A percentile compares a stretch with the other conserved stretches of the same genome.
These are phyloP conservation scores for Colletotrichum liaoningense DNA, from an alignment of 2,329 filamentous ascomycete genomes.

Conservation along the genomic window DNA sequence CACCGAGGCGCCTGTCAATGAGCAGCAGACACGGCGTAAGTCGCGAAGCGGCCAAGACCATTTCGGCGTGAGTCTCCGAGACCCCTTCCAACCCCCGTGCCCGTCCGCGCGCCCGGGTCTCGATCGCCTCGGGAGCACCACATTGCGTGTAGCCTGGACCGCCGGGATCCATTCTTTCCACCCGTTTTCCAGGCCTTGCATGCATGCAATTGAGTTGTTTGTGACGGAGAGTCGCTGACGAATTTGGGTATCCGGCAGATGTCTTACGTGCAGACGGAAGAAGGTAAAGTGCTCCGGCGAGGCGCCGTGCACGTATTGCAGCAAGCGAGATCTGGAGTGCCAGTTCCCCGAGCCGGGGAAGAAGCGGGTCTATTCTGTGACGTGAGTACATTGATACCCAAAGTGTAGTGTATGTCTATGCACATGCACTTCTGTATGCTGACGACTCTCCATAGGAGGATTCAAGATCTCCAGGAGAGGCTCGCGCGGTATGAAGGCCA, in stretches of 20 bases:
- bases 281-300: constrained; percentile 36
- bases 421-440: not conserved
- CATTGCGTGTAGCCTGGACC: not conserved
- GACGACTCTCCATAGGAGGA: constrained; percentile 10
- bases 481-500: constrained; percentile 36
- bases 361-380: constrained; percentile 33
- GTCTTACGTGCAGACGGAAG: constrained; percentile 32
- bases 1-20: not conserved
- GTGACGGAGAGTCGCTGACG: not conserved
- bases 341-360: constrained; percentile 24
- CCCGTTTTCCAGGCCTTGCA: too few relatives aligned
- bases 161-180: not conserved
- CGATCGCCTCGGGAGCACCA: not conserved
- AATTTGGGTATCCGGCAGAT: constrained; percentile 1
- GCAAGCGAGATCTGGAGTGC: constrained; percentile 20
- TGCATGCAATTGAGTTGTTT: not conserved
- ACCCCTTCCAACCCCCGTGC: not conserved
- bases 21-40: constrained; percentile 1
- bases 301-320: constrained; percentile 33
- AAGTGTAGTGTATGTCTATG: too few relatives aligned
- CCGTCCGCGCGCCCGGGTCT: not conserved
- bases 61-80: constrained; percentile 33
- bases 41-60: constrained; percentile 24
- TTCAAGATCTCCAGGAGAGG: constrained; percentile 36
- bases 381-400: constrained; percentile 18